Conservation (phyloP, 1,284 basidiomycete genomes). For the Apiotrichum brassicae region DNA sequence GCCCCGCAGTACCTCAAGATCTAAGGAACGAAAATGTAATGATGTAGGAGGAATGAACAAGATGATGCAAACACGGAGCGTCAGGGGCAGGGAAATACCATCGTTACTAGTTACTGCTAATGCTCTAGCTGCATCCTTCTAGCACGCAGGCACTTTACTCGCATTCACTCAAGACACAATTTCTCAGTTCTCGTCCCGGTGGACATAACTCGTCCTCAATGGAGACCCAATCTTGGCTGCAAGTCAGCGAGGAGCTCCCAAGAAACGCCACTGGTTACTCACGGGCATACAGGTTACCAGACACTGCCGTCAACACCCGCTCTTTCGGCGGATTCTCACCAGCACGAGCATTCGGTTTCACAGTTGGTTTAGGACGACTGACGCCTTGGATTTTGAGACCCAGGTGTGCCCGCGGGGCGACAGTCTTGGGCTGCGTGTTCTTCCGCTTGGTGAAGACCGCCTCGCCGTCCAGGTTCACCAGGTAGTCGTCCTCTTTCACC, state of each 20-base stretch:
- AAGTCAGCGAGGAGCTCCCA: background rate
- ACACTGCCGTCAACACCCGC: too few relatives aligned
- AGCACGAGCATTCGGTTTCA: background rate
- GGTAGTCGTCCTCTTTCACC: conserved; percentile 62
- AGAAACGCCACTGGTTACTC: too few relatives aligned
- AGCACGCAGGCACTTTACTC: too few relatives aligned
- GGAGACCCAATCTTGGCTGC: background rate
- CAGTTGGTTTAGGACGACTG: background rate
- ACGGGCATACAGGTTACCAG: background rate
- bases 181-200: background rate
- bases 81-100: too few relatives aligned
- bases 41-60: too few relatives aligned
- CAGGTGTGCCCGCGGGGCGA: background rate
- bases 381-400: background rate
- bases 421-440: conserved; percentile 54
- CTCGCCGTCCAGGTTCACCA: conserved; percentile 62
- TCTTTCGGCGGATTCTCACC: too few relatives aligned
- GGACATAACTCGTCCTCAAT: background rate
- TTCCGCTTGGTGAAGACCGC: conserved; percentile 59
- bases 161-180: background rate
- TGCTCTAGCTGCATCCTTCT: too few relatives aligned
- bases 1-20: background rate
- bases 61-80: too few relatives aligned
- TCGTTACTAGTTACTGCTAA: too few relatives aligned
- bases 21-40: too few relatives aligned